phyloP scores from a whole-genome alignment of 164 flowering plant species.

The Sextonia rubra region DNA sequence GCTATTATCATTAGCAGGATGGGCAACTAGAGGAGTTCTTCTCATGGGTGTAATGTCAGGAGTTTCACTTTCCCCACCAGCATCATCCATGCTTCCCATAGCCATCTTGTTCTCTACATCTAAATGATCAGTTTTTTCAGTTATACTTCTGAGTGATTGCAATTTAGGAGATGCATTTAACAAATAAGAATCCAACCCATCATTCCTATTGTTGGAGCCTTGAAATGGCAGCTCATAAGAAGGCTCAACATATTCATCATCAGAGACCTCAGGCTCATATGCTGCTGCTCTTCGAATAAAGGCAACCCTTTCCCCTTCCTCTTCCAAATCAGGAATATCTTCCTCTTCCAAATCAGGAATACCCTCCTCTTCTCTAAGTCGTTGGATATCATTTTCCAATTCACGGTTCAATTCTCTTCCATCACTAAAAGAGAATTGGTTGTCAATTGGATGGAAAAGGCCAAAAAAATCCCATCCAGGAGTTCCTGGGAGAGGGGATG shows the following conservation, averaged over 20 bases:
- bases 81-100: constrained; percentile 5
- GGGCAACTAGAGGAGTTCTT: constrained; percentile 29
- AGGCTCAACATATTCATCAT: constrained; percentile 81
- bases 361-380: constrained; percentile 52
- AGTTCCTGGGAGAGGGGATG: constrained; percentile 31
- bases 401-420: constrained; percentile 29
- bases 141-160: constrained; percentile 28
- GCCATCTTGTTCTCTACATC: constrained; percentile 4
- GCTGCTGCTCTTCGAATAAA: constrained; percentile 17
- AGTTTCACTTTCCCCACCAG: constrained; percentile 25
- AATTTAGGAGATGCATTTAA: constrained; percentile 25
- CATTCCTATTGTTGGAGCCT: constrained; percentile 59
- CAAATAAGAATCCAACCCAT: constrained; percentile 26
- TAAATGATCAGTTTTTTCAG: constrained; percentile 32
- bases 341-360: constrained; percentile 53
- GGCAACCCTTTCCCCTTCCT: constrained; percentile 41
- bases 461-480: constrained; percentile 90
- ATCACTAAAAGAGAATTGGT: constrained; percentile 54
- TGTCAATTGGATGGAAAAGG: constrained; percentile 47
- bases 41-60: constrained; percentile 50
- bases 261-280: constrained; percentile 43
- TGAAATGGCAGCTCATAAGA: constrained; percentile 52
- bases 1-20: constrained; percentile 27
- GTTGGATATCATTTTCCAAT: constrained; percentile 35
- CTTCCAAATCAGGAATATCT: no score